Evolutionary conservation across 345 rosid genomes (phyloP), one percentile per base, ranked within the genome.

Genomic region (Camelina laxa): DNA sequence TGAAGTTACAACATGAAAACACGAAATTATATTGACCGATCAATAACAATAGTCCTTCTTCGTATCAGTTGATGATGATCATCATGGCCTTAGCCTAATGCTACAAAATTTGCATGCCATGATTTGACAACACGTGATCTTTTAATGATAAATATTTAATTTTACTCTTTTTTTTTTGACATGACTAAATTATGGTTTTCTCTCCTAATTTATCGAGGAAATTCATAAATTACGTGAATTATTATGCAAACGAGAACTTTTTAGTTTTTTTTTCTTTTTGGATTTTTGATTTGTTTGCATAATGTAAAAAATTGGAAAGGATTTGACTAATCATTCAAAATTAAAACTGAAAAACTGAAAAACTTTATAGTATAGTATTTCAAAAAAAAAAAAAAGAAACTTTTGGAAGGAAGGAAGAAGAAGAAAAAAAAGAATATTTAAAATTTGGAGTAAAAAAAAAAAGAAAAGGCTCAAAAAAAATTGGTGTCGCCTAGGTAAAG

Each of bases 41-140:
- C n/a, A n/a, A 3, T 0, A 36, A 11, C 24, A 60, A 9, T 33
- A 16, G 16, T 58, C 31, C 33, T 30, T n/a, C n/a, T n/a, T n/a
- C n/a, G n/a, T 8, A 30, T 36, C 10, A 36, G 41, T 36, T 9
- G 0, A 8, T 36, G 41, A 9, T 35, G 11, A 9, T 35, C 10
- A 35, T 36, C 12, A 36, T 36, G 41, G 41, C 41, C 42, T 38
- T 27, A 27, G n/a, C n/a, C n/a, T n/a, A n/a, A 38, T 39, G 42
- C 14, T 10, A 39, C 12, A 11, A 2, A 12, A 49, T 6, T 13
- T 66, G 35, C 9, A 53, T 36, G 50, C 38, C 38, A n/a, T 54
- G 39, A 68, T 24, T 39, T 54, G 72, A 67, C 72, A 67, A 39
- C 4, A 9, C 61, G 54, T 67, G 21, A 33, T 35, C 9, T 3